Evolutionary conservation across 345 rosid species (phyloP).

Genomic region (Raphanus raphanistrum): DNA sequence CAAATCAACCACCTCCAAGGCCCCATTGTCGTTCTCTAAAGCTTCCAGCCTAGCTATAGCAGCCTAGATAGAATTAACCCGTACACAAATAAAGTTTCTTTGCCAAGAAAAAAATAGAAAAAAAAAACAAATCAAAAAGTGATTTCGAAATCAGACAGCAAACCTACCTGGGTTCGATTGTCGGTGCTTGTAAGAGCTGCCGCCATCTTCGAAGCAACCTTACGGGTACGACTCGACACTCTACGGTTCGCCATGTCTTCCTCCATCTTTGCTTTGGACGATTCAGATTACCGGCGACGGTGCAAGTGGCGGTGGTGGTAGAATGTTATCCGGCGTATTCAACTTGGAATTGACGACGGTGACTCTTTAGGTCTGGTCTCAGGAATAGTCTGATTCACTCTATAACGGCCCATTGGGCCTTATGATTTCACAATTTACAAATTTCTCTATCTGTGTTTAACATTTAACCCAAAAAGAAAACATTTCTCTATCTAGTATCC

Average conservation of each 20-base stretch:
- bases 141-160: background rate
- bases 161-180: slow-evolving; percentile 92
- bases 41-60: slow-evolving; percentile 92
- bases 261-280: slow-evolving; percentile 47
- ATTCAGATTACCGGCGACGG: slow-evolving; percentile 6
- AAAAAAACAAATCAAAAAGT: background rate
- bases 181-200: slow-evolving; percentile 86
- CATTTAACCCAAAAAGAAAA: too few species aligned
- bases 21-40: slow-evolving; percentile 81
- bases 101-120: background rate
- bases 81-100: background rate
- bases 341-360: background rate
- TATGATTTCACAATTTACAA: background rate
- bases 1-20: slow-evolving; percentile 57
- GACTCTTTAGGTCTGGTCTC: slow-evolving; percentile 13
- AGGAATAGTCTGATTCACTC: background rate
- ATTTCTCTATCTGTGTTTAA: too few species aligned
- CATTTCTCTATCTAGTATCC: background rate
- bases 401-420: slow-evolving; percentile 26
- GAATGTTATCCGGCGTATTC: slow-evolving; percentile 2
- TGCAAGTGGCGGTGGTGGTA: slow-evolving; percentile 1
- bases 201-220: slow-evolving; percentile 86
- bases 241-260: slow-evolving; percentile 73
- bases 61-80: slow-evolving; percentile 46
- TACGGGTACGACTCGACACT: slow-evolving; percentile 82